Evolutionary conservation across 768 basidiomycete genomes (phyloP), one percentile per base, ranked within the genome.

Genomic region (Russula compacta): DNA sequence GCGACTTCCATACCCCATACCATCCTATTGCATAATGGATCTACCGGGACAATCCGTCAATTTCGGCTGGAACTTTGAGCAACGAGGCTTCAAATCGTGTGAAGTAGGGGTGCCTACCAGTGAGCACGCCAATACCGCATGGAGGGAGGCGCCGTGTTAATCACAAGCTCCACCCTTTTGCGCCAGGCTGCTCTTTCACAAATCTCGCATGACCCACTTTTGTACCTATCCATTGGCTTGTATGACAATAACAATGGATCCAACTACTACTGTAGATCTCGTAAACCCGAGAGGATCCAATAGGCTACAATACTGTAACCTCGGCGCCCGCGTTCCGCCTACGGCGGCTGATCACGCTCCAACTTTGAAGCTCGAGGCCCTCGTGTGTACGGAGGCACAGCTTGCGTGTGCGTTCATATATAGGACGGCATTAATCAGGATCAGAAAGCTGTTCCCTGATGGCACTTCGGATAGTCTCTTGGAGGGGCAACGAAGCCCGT

Each of bases 361-460:
- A 32, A 12, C 2, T 53, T 24, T 8, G 24, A 42, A 2, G 39
- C 9, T 32, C 53, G 40, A 42, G 53, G n/a, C 35, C 53, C 53
- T 55, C 42, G 42, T 55, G 53, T 14, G 1, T 15, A 35, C 44
- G 17, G 35, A 54, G 32, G 53, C 42, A 42, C 53, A 55, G 32
- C 32, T 19, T 7, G 53, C 57, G 40, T 29, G 57, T 43, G 48
- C 47, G 40, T 51, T 51, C 40, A 51, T 58, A 58, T 51, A 58
- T 38, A 46, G n/a, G 32, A 6, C 48, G 36, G 29, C 32, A 4
- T 38, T 49, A 1, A 51, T n/a, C 40, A 58, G 57, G 29, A 35
- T 35, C 57, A 51, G 14, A 52, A 3, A 35, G 43, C 49, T 38
- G 14, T 35, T n/a, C 8, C 42, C 44, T 48, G 8, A 62, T 62